Evolutionary conservation across 2,329 filamentous ascomycete genomes (phyloP), one percentile per base, ranked within the genome.

Genomic region (Graphilbum fragrans): DNA sequence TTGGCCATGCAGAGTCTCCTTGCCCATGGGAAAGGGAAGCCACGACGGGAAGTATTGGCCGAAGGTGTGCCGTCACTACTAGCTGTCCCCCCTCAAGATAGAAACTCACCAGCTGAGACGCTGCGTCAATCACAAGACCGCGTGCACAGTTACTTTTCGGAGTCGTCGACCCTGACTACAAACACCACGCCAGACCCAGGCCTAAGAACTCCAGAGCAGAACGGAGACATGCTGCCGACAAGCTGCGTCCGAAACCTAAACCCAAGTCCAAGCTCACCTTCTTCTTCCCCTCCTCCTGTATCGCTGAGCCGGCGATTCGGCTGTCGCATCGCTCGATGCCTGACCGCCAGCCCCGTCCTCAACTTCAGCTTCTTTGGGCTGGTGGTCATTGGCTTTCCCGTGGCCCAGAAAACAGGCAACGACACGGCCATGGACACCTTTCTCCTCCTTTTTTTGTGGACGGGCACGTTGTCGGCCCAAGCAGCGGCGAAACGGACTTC

Each of bases 381-480:
- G 10, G 48, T 63, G 3, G 25, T 54, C 1, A 27, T 69, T 8
- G 67, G 67, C 2, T 45, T 67, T 0, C 69, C 69, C 0, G 44
- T 71, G 1, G 60, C 66, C 1, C 48, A 53, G 3, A 33, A 43
- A 0, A 47, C 49, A 0, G 43, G 52, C 2, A 59, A 63, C 31
- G 46, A 47, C 39, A 58, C 64, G 19, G 56, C 61, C 1, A 57
- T 75, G 4, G 64, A 74, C 31, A 64, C 64, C 1, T 63, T 61
- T 20, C 55, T 66, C 12, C 54, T 74, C 4, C 64, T 69, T 50
- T 64, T 67, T 32, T 47, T 68, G 34, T 77, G 74, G 73, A 59
- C 65, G 11, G 51, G 55, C 16, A 59, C 60, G 5, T 57, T 66
- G 3, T 51, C 54, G 1, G 40, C 61, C 3, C 69, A 72, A 37